Evolutionary conservation across 345 rosid species (phyloP), one percentile per base, ranked within the genome.

Genomic region (Corchorus capsularis): DNA sequence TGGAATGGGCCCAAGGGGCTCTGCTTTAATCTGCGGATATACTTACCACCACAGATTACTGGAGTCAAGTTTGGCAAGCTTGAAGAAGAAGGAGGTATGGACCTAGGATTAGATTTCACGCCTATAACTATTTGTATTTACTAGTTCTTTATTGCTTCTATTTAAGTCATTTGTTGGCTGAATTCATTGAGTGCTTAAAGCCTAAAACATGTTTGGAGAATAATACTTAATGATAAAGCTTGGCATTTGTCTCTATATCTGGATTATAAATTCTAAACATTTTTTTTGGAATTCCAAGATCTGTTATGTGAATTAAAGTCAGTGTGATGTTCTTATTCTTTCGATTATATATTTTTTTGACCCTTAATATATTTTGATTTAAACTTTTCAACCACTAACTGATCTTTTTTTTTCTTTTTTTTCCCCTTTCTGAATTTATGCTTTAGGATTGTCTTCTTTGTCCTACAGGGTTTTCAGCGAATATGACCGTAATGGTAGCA

Each of bases 1-100:
- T 85, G 99, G 99, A 75, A 95, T 95, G 99, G 99, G 99, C 49
- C 99, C 99, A 6, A 92, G 93, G 75, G 99, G 99, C 56, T 95
- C 99, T 82, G 93, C 98, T 41, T 80, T 95, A 80, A 88, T 93
- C 46, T 93, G 99, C 68, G 99, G 99, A 49, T 95, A 93, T 69
- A 95, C 99, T 70, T 89, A 83, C 79, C 87, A 90, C 83, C 99
- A 95, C 81, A 85, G 96, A 82, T 77, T 80, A 63, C 88, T 93
- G 0, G 99, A 95, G 83, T 87, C 92, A 37, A 83, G 86, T 86
- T 87, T 95, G 87, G 98, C 99, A 17, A 87, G 86, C 79, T 83
- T 93, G 78, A 95, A 93, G 87, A 90, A 88, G 87, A 92, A 92
- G 81, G 94, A 95, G 98, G 98, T 93, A 83, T 49, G 8, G 71